Base-by-base conservation (phyloP, 2,329 filamentous ascomycete species). In the Sclerotinia minor region DNA sequence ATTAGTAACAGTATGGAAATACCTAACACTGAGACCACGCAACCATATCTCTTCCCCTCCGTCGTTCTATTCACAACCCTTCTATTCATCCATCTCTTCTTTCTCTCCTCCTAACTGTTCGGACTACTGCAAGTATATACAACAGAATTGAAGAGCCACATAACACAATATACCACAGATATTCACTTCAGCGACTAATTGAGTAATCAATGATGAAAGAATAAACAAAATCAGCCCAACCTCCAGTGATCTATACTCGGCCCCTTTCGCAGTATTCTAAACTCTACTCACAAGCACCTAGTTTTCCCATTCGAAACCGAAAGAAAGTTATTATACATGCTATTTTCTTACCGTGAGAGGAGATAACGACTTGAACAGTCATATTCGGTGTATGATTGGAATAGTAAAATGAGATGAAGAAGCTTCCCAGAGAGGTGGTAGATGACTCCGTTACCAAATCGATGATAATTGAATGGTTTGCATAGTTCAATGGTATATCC, bases 391-490 rank as follows among this genome's bases (percentile, higher is more conserved):
- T 7, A 9, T 26, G 49, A 7, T 7, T 50, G 9, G 21, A 55
- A 38, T 38, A 11, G 3, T n/a, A 32, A n/a, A n/a, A n/a, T n/a
- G n/a, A 21, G 19, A 38, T 19, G 6, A 11, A 13, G 9, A n/a
- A 13, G 8, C 1, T 13, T 9, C 7, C 0, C 2, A 32, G 19
- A n/a, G n/a, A n/a, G n/a, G n/a, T n/a, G n/a, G n/a, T n/a, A n/a
- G n/a, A n/a, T n/a, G n/a, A n/a, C n/a, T n/a, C n/a, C n/a, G n/a
- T n/a, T n/a, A n/a, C n/a, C n/a, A n/a, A n/a, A n/a, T n/a, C n/a
- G n/a, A n/a, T n/a, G n/a, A n/a, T n/a, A n/a, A n/a, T n/a, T n/a
- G 44, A 35, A n/a, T 1, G 3, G 9, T 5, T 17, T n/a, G 26
- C n/a, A 8, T 49, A 35, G 19, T 24, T 3, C 44, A 8, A 3